A percentile compares a stretch with the other conserved stretches of the same genome.
These are phyloP conservation scores for Pigoraptor vietnamica DNA, from an alignment of 78 protist species.

Conservation along the genomic window DNA sequence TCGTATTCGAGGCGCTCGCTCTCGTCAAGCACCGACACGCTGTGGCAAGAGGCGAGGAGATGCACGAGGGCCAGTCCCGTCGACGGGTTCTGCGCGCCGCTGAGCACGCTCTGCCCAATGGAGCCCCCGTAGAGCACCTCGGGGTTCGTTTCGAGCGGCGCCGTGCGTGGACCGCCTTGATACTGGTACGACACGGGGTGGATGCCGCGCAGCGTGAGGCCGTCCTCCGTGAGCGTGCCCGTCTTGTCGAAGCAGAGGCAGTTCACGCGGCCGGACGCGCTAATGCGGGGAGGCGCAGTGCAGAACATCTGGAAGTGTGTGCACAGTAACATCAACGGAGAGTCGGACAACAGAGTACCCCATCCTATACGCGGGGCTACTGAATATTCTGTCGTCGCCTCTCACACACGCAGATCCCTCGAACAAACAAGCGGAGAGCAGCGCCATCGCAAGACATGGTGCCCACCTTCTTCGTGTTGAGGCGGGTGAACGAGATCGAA, in stretches of 20 bases:
- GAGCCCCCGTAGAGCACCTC: neutral
- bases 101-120: neutral
- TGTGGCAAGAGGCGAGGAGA: neutral
- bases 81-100: neutral
- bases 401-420: too few relatives aligned
- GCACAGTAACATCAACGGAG: neutral
- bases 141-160: neutral
- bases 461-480: slow-evolving; percentile 31
- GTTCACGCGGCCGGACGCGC: slow-evolving; percentile 63
- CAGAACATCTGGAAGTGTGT: slow-evolving; percentile 33
- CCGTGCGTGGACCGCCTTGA: neutral
- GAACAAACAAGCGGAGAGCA: too few relatives aligned
- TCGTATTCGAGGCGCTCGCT: neutral
- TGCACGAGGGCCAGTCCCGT: neutral
- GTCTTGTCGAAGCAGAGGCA: slow-evolving; percentile 85
- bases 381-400: too few relatives aligned
- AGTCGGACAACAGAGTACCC: too few relatives aligned
- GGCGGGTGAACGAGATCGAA: slow-evolving; percentile 46
- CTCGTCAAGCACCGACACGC: neutral
- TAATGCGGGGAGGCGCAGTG: slow-evolving; percentile 41
- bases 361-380: too few relatives aligned
- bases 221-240: slow-evolving; percentile 90
- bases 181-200: slow-evolving; percentile 9
- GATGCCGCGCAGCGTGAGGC: slow-evolving; percentile 62
- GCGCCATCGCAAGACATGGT: too few relatives aligned